These are phyloP conservation scores for Paecilomyces sp. DNA, from an alignment of 2,329 filamentous ascomycete species.

Conservation along the genomic window DNA sequence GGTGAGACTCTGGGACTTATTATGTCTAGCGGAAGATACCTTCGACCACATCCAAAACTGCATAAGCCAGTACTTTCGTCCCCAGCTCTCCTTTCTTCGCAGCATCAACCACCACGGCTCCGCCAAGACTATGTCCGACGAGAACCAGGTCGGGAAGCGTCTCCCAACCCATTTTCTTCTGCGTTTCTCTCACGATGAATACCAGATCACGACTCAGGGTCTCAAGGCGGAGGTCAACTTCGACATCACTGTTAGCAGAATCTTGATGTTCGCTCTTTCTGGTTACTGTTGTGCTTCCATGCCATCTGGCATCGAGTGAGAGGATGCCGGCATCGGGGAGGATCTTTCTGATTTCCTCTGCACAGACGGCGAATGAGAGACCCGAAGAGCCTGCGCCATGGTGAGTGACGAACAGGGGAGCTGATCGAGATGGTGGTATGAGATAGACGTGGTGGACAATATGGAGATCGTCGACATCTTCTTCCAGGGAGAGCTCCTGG, in stretches of 20 bases:
- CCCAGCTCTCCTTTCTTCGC: constrained; percentile 63
- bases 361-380: constrained; percentile 80
- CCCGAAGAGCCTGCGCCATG: constrained; percentile 93
- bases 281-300: constrained; percentile 57
- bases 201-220: constrained; percentile 68
- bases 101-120: constrained; percentile 80
- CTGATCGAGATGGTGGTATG: constrained; percentile 64
- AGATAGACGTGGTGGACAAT: constrained; percentile 80
- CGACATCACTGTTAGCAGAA: constrained; percentile 21
- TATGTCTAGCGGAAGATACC: constrained; percentile 26
- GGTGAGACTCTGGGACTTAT: neutral
- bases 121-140: constrained; percentile 87
- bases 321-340: constrained; percentile 77
- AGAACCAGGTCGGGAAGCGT: constrained; percentile 68
- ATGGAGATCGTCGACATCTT: constrained; percentile 27
- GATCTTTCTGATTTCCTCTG: constrained; percentile 66
- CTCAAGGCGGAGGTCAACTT: constrained; percentile 62
- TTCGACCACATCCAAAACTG: constrained; percentile 91
- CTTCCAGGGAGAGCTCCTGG: constrained; percentile 67
- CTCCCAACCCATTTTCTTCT: constrained; percentile 63
- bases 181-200: constrained; percentile 60
- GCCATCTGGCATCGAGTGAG: constrained; percentile 77
- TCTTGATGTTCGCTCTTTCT: constrained; percentile 20
- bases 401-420: constrained; percentile 85
- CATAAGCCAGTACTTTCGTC: constrained; percentile 68